Base-by-base conservation (phyloP, 225 moss, liverwort and hornwort species). In the Bryoerythrophyllum caledonicum region DNA sequence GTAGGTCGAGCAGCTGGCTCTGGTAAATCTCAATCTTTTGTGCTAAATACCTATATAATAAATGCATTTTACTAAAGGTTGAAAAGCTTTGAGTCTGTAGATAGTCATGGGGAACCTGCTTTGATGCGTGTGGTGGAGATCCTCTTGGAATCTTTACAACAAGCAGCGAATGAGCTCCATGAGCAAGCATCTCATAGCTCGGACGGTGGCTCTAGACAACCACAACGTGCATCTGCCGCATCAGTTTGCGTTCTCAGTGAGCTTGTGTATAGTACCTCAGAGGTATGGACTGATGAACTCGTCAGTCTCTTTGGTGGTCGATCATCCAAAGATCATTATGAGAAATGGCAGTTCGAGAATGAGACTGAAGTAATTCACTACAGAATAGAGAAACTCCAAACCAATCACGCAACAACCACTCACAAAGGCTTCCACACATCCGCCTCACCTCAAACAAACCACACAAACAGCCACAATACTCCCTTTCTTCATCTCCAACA, bases 231-330 rank as follows among this genome's bases (percentile, higher is more conserved):
- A 71, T 88, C 91, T 74, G 99, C 99, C 51, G 89, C 87, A n/a
- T 87, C 95, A 62, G 93, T 85, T 63, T 93, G 90, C 60, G 79
- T 95, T 23, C 82, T 99, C 16, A 91, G 81, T 76, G 99, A 99
- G 79, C 86, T 99, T 40, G 68, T 93, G 12, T 95, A 89, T 68
- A 95, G 95, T 49, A 85, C 92, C 77, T 95, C 99, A 71, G 93
- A 89, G 72, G 74, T 82, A 59, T 93, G 94, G 93, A 86, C 83
- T 78, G 73, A 61, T 52, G 82, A 84, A 72, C 80, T 92, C 44
- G 74, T 82, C 46, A 71, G 48, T 67, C 76, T 81, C 67, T 91
- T 97, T 80, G 86, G 82, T 55, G 76, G 78, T 70, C 75, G 26
- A 40, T 72, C 79, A 54, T 65, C n/a, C n/a, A n/a, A n/a, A n/a